Evolutionary conservation across 2,329 filamentous ascomycete species (phyloP).

Genomic region (Microdochium paspali): DNA sequence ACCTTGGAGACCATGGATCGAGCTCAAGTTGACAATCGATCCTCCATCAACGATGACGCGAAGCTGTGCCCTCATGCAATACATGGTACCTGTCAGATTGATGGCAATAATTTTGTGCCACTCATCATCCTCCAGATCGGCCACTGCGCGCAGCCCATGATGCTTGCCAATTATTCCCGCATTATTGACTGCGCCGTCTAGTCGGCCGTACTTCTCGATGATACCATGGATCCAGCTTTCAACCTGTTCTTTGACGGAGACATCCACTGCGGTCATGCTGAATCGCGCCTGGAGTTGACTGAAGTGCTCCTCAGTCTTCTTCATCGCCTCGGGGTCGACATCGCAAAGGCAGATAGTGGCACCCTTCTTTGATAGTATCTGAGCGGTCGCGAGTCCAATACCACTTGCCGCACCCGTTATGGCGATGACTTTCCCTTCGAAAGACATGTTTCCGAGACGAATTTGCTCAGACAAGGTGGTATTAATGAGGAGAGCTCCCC

Average conservation of each 20-base stretch:
- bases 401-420: conserved; percentile 38
- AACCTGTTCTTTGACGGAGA: conserved; percentile 19
- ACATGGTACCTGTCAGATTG: conserved; percentile 42
- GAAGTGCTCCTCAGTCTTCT: conserved; percentile 8
- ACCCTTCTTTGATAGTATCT: conserved; percentile 30
- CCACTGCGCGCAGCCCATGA: conserved; percentile 27
- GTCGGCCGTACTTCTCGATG: conserved; percentile 17
- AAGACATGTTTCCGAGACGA: background rate
- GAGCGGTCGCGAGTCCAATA: conserved; percentile 37
- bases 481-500: no score
- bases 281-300: background rate
- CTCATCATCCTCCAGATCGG: conserved; percentile 34
- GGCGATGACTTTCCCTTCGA: conserved; percentile 19
- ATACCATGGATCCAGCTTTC: conserved; percentile 23
- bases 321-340: conserved; percentile 25
- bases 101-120: conserved; percentile 38
- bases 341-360: conserved; percentile 38
- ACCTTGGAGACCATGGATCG: conserved; percentile 39
- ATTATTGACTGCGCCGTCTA: conserved; percentile 28
- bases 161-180: conserved; percentile 30
- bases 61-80: conserved; percentile 36
- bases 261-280: conserved; percentile 29
- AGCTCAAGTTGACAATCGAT: conserved; percentile 50
- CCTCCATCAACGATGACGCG: conserved; percentile 35
- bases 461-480: background rate